Evolutionary conservation across 495 filamentous ascomycete species (phyloP), one percentile per base, ranked within the genome.

Genomic region (Talaromyces adpressus): DNA sequence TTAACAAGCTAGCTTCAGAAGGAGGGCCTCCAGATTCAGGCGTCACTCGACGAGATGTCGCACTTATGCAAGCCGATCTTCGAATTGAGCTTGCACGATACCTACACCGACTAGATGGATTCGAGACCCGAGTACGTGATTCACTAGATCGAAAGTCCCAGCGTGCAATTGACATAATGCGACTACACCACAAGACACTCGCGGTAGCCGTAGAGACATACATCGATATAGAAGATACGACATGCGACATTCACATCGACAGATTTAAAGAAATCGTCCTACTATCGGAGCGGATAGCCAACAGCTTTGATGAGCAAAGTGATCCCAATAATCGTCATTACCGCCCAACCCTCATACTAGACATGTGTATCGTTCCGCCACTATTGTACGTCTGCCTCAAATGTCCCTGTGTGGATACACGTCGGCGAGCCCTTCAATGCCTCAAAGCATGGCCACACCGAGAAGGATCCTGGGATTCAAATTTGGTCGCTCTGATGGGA

Each of bases 401-500:
- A 58, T 86, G 83, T 63, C 80, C 76, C n/a, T 71, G 75, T 27
- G 67, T 62, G 12, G 53, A 52, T 1, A 68, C 82, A 6, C 70
- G 81, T 47, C 62, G 63, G 8, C 67, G 73, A 11, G 82, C 81
- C 0, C 61, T 84, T 3, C 18, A 58, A 16, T 60, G 80, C 4
- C 69, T 85, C 4, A 57, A 64, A 22, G 29, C 29, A 0, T 65
- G 67, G 18, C 63, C 70, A 1, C 80, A 84, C 67, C 72, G 77
- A 53, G 84, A 85, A 65, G 83, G 80, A 0, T 70, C 79, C 1
- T 85, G 80, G 79, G 70, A 70, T 56, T 70, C 69, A 4, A 67
- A 62, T 1, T 30, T 68, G 25, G 12, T 62, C 14, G 65, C 61
- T 22, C 39, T 63, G 0, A 63, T 70, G 27, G 62, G 57, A 11